A percentile compares a stretch with the other conserved stretches of the same genome.
Conservation (phyloP, 2,329 filamentous ascomycete genomes). For the Clonostachys byssicola region DNA sequence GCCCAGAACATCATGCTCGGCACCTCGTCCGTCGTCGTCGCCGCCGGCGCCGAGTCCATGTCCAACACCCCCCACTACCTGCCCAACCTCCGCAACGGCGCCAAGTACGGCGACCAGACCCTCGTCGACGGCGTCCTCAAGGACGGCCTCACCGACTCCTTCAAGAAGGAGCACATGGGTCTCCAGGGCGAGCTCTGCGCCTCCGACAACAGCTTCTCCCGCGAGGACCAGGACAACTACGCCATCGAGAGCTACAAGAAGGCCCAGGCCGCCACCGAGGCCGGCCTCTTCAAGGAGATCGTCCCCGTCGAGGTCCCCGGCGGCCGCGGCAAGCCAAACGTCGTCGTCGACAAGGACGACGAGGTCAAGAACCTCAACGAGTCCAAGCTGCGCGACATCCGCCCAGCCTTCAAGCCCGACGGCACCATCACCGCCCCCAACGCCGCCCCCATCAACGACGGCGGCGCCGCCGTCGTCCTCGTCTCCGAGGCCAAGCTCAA, state of each 20-base stretch:
- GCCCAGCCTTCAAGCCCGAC: slow-evolving; percentile 75
- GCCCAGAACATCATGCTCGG: slow-evolving; percentile 98
- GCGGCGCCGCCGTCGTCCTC: slow-evolving; percentile 86
- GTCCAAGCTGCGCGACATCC: slow-evolving; percentile 80
- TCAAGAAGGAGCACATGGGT: slow-evolving; percentile 97
- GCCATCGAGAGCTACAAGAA: slow-evolving; percentile 94
- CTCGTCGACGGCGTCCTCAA: slow-evolving; percentile 89
- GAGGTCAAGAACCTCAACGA: slow-evolving; percentile 92
- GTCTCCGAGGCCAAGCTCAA: slow-evolving; percentile 93
- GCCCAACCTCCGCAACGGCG: slow-evolving; percentile 76
- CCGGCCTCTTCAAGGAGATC: slow-evolving; percentile 85
- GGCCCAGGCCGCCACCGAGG: slow-evolving; percentile 80
- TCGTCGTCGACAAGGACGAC: slow-evolving; percentile 81
- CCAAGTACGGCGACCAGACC: slow-evolving; percentile 89
- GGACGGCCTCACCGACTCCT: slow-evolving; percentile 92
- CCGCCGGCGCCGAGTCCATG: slow-evolving; percentile 97
- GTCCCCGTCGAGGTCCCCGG: slow-evolving; percentile 83
- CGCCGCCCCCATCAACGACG: slow-evolving; percentile 93
- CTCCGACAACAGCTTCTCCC: slow-evolving; percentile 72
- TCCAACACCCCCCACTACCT: slow-evolving; percentile 97
- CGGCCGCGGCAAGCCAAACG: slow-evolving; percentile 82
- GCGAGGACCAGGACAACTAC: slow-evolving; percentile 90
- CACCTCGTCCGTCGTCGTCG: slow-evolving; percentile 87
- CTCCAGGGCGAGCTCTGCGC: slow-evolving; percentile 90
- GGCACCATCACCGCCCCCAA: slow-evolving; percentile 96